These are phyloP conservation scores for Aspergillus proliferans DNA, from an alignment of 2,329 filamentous ascomycete species.

Conservation along the genomic window DNA sequence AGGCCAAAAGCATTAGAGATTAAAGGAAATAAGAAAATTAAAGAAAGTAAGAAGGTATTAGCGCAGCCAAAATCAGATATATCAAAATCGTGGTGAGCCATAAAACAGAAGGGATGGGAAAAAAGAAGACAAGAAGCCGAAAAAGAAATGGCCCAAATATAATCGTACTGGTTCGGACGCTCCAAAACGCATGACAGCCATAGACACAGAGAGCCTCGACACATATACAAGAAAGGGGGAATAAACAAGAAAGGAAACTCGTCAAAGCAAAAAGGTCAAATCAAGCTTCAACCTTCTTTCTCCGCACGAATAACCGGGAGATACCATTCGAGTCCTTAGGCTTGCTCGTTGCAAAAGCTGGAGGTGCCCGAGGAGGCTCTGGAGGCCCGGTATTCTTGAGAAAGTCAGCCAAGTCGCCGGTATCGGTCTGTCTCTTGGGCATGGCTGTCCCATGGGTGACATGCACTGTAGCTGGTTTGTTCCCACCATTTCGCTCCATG, in stretches of 20 bases:
- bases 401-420: constrained; percentile 67
- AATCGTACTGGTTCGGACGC: constrained; percentile 11
- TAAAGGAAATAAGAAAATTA: constrained; percentile 3
- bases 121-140: constrained; percentile 1
- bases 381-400: constrained; percentile 63
- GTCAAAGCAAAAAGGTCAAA: constrained; percentile 6
- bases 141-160: constrained; percentile 6
- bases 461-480: constrained; percentile 1
- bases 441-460: constrained; percentile 11
- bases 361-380: constrained; percentile 24
- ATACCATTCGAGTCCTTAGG: constrained; percentile 11
- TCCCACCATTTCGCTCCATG: constrained; percentile 25
- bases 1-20: constrained; percentile 3
- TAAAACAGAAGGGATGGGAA: background rate
- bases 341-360: constrained; percentile 22
- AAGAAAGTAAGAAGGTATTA: background rate
- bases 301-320: constrained; percentile 31
- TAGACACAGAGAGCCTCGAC: constrained; percentile 5
- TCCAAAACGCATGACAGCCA: constrained; percentile 6
- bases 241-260: constrained; percentile 2
- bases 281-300: constrained; percentile 24
- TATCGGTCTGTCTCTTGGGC: constrained; percentile 37
- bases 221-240: constrained; percentile 6
- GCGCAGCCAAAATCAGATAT: background rate
- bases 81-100: constrained; percentile 1